Evolutionary conservation across 106 monocot species (phyloP).

Genomic region (Agapanthus africanus): DNA sequence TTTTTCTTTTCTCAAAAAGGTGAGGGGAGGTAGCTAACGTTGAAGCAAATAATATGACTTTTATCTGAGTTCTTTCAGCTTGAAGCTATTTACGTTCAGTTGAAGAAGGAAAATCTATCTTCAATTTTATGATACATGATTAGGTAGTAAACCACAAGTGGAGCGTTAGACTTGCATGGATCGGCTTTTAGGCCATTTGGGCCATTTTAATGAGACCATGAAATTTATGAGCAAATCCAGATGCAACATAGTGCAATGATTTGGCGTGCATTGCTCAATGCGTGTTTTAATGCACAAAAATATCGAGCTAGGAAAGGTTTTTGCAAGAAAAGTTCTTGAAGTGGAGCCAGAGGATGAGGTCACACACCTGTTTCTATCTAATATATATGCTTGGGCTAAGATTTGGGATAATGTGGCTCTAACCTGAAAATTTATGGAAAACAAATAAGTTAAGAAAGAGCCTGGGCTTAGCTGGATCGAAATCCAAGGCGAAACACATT

Average conservation of each 20-base stretch:
- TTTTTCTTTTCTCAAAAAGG: constrained; percentile 49
- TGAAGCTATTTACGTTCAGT: constrained; percentile 63
- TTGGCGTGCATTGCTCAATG: constrained; percentile 75
- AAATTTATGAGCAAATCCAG: constrained; percentile 54
- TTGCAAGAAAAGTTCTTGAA: constrained; percentile 54
- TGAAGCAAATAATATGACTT: constrained; percentile 56
- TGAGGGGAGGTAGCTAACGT: constrained; percentile 35
- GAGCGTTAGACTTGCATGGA: constrained; percentile 87
- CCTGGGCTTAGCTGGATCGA: constrained; percentile 79
- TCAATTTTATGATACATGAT: constrained; percentile 35
- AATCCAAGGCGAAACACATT: constrained; percentile 46
- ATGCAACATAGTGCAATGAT: constrained; percentile 41
- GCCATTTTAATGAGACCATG: constrained; percentile 57
- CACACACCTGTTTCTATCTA: constrained; percentile 60
- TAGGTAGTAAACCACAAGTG: constrained; percentile 61
- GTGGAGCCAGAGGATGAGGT: constrained; percentile 58
- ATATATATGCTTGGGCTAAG: constrained; percentile 54
- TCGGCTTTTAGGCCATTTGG: constrained; percentile 67
- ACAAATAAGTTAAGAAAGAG: constrained; percentile 52
- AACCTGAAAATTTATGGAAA: constrained; percentile 60
- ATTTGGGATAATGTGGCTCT: constrained; percentile 53
- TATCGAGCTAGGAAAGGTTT: constrained; percentile 50
- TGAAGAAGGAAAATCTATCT: constrained; percentile 35
- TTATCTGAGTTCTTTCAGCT: constrained; percentile 59
- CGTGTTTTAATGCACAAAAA: constrained; percentile 80